Evolutionary conservation across 2,329 filamentous ascomycete genomes (phyloP), one percentile per base, ranked within the genome.

Genomic region (Aspergillus luchuensis): DNA sequence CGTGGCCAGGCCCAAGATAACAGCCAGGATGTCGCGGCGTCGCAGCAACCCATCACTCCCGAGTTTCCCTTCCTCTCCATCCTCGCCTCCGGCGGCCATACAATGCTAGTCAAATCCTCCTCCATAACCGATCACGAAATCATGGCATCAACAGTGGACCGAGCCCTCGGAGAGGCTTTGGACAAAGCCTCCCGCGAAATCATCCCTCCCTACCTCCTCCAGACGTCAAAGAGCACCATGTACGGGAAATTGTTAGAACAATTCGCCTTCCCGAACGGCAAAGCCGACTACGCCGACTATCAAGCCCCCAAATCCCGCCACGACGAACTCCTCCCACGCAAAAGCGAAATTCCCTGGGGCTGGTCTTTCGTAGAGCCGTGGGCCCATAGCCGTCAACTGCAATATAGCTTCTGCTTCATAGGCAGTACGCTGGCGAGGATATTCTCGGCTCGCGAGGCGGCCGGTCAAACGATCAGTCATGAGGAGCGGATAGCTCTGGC

Each of bases 11-110:
- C 10, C 11, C 33, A 62, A 55, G 66, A 63, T 7, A 48, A 54
- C 4, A 52, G n/a, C 38, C 63, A 55, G 55, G 51, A 60, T 19
- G 53, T 56, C 54, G 56, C 53, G 10, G 56, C 8, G 45, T 11
- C 38, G 10, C 1, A 49, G 41, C 15, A 49, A 39, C 15, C 58
- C 33, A 25, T 58, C 13, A 41, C 67, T 71, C 90, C 89, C 0
- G 70, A 77, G 1, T 97, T 96, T 67, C 94, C 95, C 1, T 97
- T 97, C 74, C 81, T 97, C 36, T 93, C 91, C 0, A 82, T 97
- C 5, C 87, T 99, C 51, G 91, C 95, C 15, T 97, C 92, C 0
- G 95, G 95, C 39, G 95, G 95, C 1, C 94, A 99, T 78, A 94
- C 93, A 0, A 86, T 96, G 73, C 86, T 99, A 19, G 86, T 97